These are phyloP conservation scores for Sporisorium iseilematis-ciliati DNA, from an alignment of 1,284 basidiomycete species.

Conservation along the genomic window DNA sequence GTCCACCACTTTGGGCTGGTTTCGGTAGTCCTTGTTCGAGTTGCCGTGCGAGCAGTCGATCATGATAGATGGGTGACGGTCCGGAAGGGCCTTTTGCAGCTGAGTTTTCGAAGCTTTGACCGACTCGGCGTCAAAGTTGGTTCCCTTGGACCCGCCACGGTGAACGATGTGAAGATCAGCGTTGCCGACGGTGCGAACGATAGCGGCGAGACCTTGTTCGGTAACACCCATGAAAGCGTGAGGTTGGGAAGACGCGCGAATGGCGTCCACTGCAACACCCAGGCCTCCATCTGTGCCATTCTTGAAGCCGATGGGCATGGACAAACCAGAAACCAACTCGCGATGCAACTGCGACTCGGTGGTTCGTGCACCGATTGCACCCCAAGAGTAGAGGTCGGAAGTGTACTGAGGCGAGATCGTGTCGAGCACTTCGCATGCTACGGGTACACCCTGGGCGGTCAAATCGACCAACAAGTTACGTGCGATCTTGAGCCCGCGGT, in stretches of 20 bases:
- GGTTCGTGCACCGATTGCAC: constrained; percentile 95
- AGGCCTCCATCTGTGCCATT: constrained; percentile 93
- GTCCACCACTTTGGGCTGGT: constrained; percentile 74
- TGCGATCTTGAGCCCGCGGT: constrained; percentile 83
- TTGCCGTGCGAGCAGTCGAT: constrained; percentile 69
- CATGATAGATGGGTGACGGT: constrained; percentile 65
- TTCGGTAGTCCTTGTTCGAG: constrained; percentile 69
- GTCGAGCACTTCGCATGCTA: constrained; percentile 92
- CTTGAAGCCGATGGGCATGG: constrained; percentile 83
- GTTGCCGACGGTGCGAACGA: constrained; percentile 95
- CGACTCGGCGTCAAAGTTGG: constrained; percentile 76
- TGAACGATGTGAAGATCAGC: constrained; percentile 69
- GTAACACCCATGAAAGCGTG: constrained; percentile 70
- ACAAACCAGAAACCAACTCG: constrained; percentile 69
- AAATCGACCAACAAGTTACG: constrained; percentile 90
- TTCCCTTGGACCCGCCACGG: constrained; percentile 67
- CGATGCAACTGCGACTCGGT: constrained; percentile 75
- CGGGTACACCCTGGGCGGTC: constrained; percentile 87
- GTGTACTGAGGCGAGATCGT: constrained; percentile 74
- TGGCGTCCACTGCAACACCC: constrained; percentile 69
- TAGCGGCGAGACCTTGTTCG: constrained; percentile 80
- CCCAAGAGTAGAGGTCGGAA: constrained; percentile 86
- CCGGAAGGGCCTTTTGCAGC: constrained; percentile 72
- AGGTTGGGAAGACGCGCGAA: constrained; percentile 63
- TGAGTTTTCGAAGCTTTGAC: constrained; percentile 83